Percentiles rank a stretch among this genome's conserved stretches.
Evolutionary conservation across 768 basidiomycete species (phyloP).

Genomic region (Cyclocybe aegerita): DNA sequence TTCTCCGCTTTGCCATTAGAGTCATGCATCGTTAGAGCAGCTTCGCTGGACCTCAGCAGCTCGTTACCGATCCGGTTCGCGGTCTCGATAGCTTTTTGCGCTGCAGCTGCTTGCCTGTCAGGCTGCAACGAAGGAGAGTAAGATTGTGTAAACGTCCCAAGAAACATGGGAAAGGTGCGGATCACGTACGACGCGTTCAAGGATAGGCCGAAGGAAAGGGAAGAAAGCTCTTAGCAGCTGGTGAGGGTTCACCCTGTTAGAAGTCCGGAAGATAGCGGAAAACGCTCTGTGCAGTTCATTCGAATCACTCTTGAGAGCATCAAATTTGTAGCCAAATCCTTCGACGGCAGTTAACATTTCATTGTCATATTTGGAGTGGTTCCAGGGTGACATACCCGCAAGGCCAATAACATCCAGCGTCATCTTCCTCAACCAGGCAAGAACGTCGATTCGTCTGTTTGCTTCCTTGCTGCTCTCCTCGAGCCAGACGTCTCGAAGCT

Average conservation of each 20-base stretch:
- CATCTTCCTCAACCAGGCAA: conserved; percentile 63
- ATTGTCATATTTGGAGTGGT: conserved; percentile 28
- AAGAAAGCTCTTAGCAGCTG: conserved; percentile 30
- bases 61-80: conserved; percentile 52
- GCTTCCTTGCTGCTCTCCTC: conserved; percentile 30
- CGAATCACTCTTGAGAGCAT: conserved; percentile 24
- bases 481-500: conserved; percentile 54
- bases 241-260: conserved; percentile 32
- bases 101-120: conserved; percentile 24
- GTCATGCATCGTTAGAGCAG: conserved; percentile 17
- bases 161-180: background rate
- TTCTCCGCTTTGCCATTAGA: conserved; percentile 29
- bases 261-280: conserved; percentile 44
- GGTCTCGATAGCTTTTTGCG: conserved; percentile 30
- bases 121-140: conserved; percentile 22
- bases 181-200: conserved; percentile 12
- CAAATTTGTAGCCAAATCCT: conserved; percentile 36
- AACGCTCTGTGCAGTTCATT: conserved; percentile 58
- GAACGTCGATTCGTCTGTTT: conserved; percentile 49
- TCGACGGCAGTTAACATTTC: background rate
- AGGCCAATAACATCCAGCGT: conserved; percentile 80
- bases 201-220: conserved; percentile 38
- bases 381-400: conserved; percentile 46
- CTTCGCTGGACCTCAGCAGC: conserved; percentile 51
- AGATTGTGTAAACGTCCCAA: background rate